Conservation (phyloP, 176 grass and related monocot genomes). For the Avena atlantica region DNA sequence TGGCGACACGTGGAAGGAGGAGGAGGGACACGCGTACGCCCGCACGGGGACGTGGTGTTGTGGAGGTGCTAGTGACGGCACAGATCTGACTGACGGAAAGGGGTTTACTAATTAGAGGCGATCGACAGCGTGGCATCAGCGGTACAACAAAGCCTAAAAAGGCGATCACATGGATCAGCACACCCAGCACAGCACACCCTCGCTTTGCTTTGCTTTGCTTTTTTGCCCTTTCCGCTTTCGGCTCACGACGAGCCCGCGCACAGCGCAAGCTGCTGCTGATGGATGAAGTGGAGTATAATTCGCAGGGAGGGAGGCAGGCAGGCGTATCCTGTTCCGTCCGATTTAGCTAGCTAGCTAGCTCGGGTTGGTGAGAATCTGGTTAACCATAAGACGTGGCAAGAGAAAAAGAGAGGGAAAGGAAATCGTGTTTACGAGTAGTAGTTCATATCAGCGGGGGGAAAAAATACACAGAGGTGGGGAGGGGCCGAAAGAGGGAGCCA, state of each 20-base stretch:
- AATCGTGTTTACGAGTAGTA: not conserved
- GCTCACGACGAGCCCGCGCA: not conserved
- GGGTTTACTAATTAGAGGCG: not conserved
- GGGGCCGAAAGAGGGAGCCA: not conserved
- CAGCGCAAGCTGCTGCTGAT: not conserved
- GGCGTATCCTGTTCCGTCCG: no score
- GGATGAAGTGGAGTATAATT: no score
- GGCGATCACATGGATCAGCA: not conserved
- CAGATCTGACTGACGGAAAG: not conserved
- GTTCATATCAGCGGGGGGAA: not conserved
- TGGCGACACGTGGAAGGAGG: not conserved
- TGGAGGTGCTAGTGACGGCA: not conserved
- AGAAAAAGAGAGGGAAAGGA: not conserved
- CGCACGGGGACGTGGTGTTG: not conserved
- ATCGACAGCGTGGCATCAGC: not conserved
- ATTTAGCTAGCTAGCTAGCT: no score
- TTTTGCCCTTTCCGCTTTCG: not conserved
- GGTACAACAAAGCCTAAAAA: not conserved
- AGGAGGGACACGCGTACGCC: not conserved
- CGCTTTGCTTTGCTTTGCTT: not conserved
- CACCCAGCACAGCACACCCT: conserved; percentile 3
- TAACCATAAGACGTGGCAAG: not conserved
- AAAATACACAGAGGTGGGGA: not conserved
- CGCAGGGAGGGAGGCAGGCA: no score
- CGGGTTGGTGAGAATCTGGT: not conserved